phyloP scores from a whole-genome alignment of 805 yeast species.

The Saccharomycopsis sp. region DNA sequence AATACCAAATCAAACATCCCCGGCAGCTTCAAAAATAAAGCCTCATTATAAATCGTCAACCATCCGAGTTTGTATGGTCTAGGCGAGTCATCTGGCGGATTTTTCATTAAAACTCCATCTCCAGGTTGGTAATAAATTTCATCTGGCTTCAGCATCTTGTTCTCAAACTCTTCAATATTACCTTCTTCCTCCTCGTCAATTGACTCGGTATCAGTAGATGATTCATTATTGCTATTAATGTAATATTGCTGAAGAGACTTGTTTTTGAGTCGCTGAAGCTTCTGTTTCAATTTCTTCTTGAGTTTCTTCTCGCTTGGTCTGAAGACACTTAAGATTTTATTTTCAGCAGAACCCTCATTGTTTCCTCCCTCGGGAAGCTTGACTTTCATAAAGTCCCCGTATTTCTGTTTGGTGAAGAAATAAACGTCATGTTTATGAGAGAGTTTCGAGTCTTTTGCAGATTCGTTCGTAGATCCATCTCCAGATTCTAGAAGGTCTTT shows the following conservation, averaged over 20 bases:
- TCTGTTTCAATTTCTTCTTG: slow-evolving; percentile 34
- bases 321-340: slow-evolving; percentile 34
- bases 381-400: slow-evolving; percentile 13
- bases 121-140: slow-evolving; percentile 34
- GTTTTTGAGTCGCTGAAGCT: slow-evolving; percentile 27
- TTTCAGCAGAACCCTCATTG: slow-evolving; percentile 6
- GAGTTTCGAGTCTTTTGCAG: slow-evolving; percentile 20
- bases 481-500: slow-evolving; percentile 19
- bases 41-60: slow-evolving; percentile 53
- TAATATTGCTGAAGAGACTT: slow-evolving; percentile 5
- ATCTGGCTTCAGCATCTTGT: slow-evolving; percentile 22
- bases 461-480: background rate
- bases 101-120: slow-evolving; percentile 47
- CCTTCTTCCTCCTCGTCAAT: slow-evolving; percentile 2
- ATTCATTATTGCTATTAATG: background rate
- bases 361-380: slow-evolving; percentile 17
- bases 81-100: slow-evolving; percentile 56
- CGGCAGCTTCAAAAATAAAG: slow-evolving; percentile 25
- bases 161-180: slow-evolving; percentile 17
- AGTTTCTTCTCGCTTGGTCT: slow-evolving; percentile 36
- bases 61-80: slow-evolving; percentile 57
- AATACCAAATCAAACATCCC: slow-evolving; percentile 52
- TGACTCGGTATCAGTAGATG: background rate
- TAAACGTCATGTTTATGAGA: slow-evolving; percentile 23
- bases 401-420: slow-evolving; percentile 16